Percentiles rank a stretch among this genome's conserved stretches.
phyloP scores from a whole-genome alignment of 208 protist genomes.

The Trypanosomatidae sp. region DNA sequence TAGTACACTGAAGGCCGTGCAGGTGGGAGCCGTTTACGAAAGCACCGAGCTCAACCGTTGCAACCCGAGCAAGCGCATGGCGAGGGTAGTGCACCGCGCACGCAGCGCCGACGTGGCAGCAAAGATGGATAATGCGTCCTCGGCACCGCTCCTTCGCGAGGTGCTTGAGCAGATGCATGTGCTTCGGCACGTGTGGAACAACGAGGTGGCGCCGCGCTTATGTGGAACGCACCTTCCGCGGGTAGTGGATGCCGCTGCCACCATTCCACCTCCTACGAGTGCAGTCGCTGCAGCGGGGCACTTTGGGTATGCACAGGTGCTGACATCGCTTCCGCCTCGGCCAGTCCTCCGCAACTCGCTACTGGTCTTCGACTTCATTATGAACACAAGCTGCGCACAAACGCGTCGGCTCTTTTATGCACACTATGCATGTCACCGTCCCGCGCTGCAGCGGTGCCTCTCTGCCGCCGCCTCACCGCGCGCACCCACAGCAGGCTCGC shows the following conservation, averaged over 20 bases:
- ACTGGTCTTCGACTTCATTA: conserved; percentile 43
- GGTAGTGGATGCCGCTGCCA: not conserved
- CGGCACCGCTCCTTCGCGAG: conserved; percentile 14
- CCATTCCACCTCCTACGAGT: not conserved
- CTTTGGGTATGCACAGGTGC: not conserved
- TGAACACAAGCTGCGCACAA: conserved; percentile 20
- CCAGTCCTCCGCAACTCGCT: conserved; percentile 24
- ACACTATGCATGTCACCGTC: conserved; percentile 26
- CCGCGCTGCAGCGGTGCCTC: conserved; percentile 3
- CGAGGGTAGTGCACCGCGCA: not conserved
- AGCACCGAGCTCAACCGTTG: conserved; percentile 2
- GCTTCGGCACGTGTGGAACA: conserved; percentile 40
- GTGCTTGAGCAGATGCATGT: conserved; percentile 38
- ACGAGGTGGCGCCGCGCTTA: conserved; percentile 27
- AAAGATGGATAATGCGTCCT: not conserved
- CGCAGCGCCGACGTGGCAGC: not conserved
- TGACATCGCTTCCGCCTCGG: not conserved
- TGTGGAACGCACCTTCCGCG: conserved; percentile 7
- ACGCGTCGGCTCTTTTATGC: conserved; percentile 30
- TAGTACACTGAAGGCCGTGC: conserved; percentile 12
- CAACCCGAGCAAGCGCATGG: not conserved
- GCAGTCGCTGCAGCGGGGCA: not conserved
- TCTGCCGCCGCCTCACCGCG: not conserved
- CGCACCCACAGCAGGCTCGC: not conserved
- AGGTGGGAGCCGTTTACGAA: conserved; percentile 21